Evolutionary conservation across 1,284 basidiomycete genomes (phyloP).

Genomic region (Cutaneotrichosporon sp.): DNA sequence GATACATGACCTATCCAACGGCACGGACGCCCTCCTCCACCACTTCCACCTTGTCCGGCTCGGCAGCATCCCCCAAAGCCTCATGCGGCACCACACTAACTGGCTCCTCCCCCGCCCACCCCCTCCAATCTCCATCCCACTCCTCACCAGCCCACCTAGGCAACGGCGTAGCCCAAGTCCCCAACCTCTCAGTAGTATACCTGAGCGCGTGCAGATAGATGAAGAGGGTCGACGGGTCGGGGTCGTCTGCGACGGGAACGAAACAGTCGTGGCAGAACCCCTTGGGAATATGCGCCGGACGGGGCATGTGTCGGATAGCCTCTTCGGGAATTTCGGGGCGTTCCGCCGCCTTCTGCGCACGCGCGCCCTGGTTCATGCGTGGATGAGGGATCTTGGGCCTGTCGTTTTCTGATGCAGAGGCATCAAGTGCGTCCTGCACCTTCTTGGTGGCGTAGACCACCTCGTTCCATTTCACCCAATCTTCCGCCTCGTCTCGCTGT

Average conservation of each 20-base stretch:
- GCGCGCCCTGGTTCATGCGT: slow-evolving; percentile 17
- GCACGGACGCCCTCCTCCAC: background rate
- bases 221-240: slow-evolving; percentile 81
- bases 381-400: slow-evolving; percentile 24
- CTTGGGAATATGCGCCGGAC: slow-evolving; percentile 54
- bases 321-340: slow-evolving; percentile 29
- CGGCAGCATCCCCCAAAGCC: background rate
- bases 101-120: slow-evolving; percentile 40
- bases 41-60: background rate
- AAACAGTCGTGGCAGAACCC: slow-evolving; percentile 77
- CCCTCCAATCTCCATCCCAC: slow-evolving; percentile 54
- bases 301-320: slow-evolving; percentile 30
- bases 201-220: slow-evolving; percentile 88
- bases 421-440: slow-evolving; percentile 37
- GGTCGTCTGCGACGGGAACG: slow-evolving; percentile 84
- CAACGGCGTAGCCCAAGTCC: slow-evolving; percentile 51
- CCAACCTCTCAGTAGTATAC: slow-evolving; percentile 61
- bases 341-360: slow-evolving; percentile 23
- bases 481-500: slow-evolving; percentile 89
- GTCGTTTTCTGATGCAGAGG: background rate
- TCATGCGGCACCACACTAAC: slow-evolving; percentile 15
- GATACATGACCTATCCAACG: background rate
- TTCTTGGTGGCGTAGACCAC: slow-evolving; percentile 42
- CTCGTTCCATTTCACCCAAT: slow-evolving; percentile 66
- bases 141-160: slow-evolving; percentile 52